phyloP scores from a whole-genome alignment of 176 grass and related monocot genomes.

The Triticum aestivum region DNA sequence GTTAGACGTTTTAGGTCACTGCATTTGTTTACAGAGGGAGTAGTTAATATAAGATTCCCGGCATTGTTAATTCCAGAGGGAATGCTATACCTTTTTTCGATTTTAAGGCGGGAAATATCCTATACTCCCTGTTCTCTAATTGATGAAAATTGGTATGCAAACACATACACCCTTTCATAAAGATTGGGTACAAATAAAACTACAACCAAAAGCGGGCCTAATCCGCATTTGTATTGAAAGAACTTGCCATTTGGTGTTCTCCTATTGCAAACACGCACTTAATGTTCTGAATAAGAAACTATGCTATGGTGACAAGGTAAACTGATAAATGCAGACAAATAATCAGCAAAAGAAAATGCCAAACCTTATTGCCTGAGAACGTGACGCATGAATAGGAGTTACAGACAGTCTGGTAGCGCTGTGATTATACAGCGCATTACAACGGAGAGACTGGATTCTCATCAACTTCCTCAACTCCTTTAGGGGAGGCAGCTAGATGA shows the following conservation, averaged over 20 bases:
- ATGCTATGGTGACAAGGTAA: conserved; percentile 14
- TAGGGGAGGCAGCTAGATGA: conserved; percentile 53
- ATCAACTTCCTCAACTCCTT: conserved; percentile 67
- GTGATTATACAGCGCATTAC: conserved; percentile 73
- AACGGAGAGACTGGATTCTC: conserved; percentile 80
- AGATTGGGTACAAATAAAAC: not conserved
- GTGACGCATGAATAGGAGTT: conserved; percentile 75
- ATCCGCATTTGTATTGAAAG: not conserved
- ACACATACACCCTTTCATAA: not conserved
- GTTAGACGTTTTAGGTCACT: too few species aligned
- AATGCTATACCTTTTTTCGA: not conserved
- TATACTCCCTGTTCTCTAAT: not conserved
- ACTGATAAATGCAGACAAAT: not conserved
- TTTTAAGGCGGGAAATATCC: not conserved
- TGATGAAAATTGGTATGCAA: not conserved
- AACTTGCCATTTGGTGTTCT: not conserved
- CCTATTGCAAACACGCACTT: not conserved
- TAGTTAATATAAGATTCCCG: not conserved
- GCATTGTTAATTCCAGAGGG: not conserved
- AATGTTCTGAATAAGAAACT: conserved; percentile 19
- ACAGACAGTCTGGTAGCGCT: conserved; percentile 63
- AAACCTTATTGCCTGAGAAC: conserved; percentile 87
- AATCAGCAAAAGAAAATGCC: not conserved
- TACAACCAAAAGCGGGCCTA: not conserved
- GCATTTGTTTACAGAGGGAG: too few species aligned